Conservation (phyloP, 345 rosid species). For the Barbarea vulgaris region DNA sequence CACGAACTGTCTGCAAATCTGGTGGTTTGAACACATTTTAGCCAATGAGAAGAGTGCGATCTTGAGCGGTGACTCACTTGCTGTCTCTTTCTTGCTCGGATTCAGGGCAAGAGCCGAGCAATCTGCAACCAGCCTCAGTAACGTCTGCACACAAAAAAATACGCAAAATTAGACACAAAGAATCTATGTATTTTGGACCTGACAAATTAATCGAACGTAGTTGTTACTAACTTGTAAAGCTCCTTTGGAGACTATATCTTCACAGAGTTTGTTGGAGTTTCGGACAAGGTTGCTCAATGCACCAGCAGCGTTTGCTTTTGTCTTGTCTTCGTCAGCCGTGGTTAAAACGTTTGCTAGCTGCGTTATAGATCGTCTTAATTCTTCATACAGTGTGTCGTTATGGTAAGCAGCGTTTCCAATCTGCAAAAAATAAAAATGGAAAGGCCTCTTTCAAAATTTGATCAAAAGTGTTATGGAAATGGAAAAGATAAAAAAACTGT, state of each 20-base stretch:
- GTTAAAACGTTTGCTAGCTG: constrained; percentile 72
- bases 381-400: constrained; percentile 78
- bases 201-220: not conserved
- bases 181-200: not conserved
- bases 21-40: constrained; percentile 81
- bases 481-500: not conserved
- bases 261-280: constrained; percentile 85
- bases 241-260: constrained; percentile 86
- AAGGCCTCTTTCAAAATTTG: not conserved
- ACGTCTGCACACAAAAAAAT: constrained; percentile 54
- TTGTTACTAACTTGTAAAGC: constrained; percentile 77
- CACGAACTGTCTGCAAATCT: constrained; percentile 70
- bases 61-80: constrained; percentile 83
- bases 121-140: constrained; percentile 73
- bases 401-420: constrained; percentile 97
- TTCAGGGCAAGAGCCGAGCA: constrained; percentile 69
- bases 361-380: constrained; percentile 84
- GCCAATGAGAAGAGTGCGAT: constrained; percentile 91
- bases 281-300: constrained; percentile 97
- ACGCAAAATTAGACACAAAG: not conserved
- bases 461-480: not conserved
- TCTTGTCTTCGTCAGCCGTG: constrained; percentile 90
- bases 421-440: constrained; percentile 41
- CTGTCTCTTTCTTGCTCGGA: constrained; percentile 70
- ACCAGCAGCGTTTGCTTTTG: constrained; percentile 97